Percentiles rank a stretch among this genome's conserved stretches.
Conservation (phyloP, 768 basidiomycete genomes). For the Tricholoma sp. region DNA sequence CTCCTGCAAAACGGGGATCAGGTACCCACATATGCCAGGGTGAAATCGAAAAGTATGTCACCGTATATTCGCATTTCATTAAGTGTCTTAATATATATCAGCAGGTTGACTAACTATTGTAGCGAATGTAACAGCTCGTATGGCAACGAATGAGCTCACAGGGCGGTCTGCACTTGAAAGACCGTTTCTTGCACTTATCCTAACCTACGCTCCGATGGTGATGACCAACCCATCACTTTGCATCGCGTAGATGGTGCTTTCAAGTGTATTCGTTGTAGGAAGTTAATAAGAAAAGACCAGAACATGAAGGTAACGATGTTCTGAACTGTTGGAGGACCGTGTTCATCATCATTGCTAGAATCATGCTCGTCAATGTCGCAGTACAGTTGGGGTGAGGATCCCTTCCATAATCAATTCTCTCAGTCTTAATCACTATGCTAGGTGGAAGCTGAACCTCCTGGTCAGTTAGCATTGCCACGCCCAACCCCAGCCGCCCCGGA, state of each 20-base stretch:
- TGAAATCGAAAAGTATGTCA: neutral
- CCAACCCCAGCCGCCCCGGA: neutral
- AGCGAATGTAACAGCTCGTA: neutral
- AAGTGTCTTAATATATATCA: neutral
- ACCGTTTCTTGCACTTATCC: neutral
- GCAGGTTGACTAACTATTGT: neutral
- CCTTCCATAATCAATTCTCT: neutral
- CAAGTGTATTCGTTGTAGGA: neutral
- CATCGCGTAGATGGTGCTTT: neutral
- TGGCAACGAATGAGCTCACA: neutral
- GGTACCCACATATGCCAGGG: neutral
- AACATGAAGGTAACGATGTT: neutral
- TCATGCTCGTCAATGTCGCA: neutral
- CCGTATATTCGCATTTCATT: neutral
- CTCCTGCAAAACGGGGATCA: neutral
- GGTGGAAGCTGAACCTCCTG: neutral
- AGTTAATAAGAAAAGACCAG: neutral
- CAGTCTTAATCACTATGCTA: neutral
- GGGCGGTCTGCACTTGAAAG: neutral
- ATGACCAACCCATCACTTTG: neutral
- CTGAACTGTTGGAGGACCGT: neutral
- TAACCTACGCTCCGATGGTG: neutral
- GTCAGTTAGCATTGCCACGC: neutral
- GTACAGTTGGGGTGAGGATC: neutral
- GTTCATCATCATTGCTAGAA: neutral